Evolutionary conservation across 2,329 filamentous ascomycete genomes (phyloP).

Genomic region (Falciphora oryzae): DNA sequence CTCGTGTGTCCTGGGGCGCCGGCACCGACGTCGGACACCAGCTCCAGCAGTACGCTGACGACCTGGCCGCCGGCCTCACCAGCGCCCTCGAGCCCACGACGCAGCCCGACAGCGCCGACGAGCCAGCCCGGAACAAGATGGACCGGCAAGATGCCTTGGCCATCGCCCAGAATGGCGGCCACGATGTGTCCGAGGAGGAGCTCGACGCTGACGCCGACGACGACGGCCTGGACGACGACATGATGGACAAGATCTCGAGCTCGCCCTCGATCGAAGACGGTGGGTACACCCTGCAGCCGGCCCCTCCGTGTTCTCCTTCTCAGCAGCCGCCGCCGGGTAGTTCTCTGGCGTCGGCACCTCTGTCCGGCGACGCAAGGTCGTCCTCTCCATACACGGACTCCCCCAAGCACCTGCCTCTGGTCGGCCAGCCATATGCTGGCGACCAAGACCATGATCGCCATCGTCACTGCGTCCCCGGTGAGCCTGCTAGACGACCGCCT

Average conservation of each 20-base stretch:
- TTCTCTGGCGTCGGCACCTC: constrained; percentile 24
- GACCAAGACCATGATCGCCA: constrained; percentile 25
- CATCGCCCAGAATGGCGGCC: constrained; percentile 56
- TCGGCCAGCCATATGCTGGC: constrained; percentile 5
- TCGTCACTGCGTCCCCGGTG: constrained; percentile 46
- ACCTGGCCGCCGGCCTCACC: constrained; percentile 35
- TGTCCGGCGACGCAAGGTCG: constrained; percentile 29
- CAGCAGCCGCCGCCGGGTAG: constrained; percentile 24
- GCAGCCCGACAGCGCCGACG: constrained; percentile 17
- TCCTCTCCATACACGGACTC: constrained; percentile 37
- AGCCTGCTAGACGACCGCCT: constrained; percentile 32
- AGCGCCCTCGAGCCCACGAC: constrained; percentile 28
- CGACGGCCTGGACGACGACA: constrained; percentile 80
- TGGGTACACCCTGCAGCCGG: constrained; percentile 55
- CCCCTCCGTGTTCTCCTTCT: constrained; percentile 33
- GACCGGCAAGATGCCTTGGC: constrained; percentile 53
- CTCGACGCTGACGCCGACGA: constrained; percentile 63
- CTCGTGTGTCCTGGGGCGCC: constrained; percentile 46
- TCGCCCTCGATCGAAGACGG: constrained; percentile 99
- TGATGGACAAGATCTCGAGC: constrained; percentile 98
- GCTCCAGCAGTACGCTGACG: constrained; percentile 40
- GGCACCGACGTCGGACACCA: constrained; percentile 37
- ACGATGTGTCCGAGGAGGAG: constrained; percentile 53
- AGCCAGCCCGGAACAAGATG: constrained; percentile 24
- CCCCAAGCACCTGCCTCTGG: constrained; percentile 26